Conservation (phyloP, 768 basidiomycete genomes). For the Naematelia aurantialba region DNA sequence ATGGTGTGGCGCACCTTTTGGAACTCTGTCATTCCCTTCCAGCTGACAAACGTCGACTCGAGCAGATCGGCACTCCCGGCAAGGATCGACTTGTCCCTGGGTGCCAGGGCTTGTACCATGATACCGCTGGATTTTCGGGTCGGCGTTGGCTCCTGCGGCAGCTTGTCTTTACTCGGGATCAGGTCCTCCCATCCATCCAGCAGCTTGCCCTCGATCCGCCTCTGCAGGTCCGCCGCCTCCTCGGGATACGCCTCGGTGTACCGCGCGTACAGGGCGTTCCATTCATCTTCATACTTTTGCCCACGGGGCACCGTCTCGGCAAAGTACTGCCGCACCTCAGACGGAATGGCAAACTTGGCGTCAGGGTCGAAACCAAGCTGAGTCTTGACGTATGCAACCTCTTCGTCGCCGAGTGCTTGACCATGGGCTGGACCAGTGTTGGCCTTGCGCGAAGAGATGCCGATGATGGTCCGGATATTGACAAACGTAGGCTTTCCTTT, state of each 20-base stretch:
- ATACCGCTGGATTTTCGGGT: constrained; percentile 42
- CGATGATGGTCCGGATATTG: constrained; percentile 49
- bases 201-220: constrained; percentile 32
- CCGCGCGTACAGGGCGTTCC: constrained; percentile 32
- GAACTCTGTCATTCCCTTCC: constrained; percentile 38
- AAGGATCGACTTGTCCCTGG: constrained; percentile 34
- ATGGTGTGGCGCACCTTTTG: constrained; percentile 34
- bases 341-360: constrained; percentile 38
- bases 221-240: constrained; percentile 28
- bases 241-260: constrained; percentile 32
- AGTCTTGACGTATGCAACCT: constrained; percentile 44
- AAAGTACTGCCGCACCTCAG: constrained; percentile 47
- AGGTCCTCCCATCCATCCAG: constrained; percentile 30
- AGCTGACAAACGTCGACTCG: constrained; percentile 47
- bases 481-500: constrained; percentile 46
- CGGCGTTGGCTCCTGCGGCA: constrained; percentile 29
- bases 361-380: constrained; percentile 42
- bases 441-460: constrained; percentile 40
- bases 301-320: constrained; percentile 32
- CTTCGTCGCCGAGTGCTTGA: constrained; percentile 47
- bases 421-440: constrained; percentile 45
- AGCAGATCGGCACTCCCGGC: constrained; percentile 42
- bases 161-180: constrained; percentile 31
- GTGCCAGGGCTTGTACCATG: constrained; percentile 32
- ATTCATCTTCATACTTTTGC: constrained; percentile 31